These are phyloP conservation scores for Cordyceps militaris DNA, from an alignment of 2,329 filamentous ascomycete species.

Conservation along the genomic window DNA sequence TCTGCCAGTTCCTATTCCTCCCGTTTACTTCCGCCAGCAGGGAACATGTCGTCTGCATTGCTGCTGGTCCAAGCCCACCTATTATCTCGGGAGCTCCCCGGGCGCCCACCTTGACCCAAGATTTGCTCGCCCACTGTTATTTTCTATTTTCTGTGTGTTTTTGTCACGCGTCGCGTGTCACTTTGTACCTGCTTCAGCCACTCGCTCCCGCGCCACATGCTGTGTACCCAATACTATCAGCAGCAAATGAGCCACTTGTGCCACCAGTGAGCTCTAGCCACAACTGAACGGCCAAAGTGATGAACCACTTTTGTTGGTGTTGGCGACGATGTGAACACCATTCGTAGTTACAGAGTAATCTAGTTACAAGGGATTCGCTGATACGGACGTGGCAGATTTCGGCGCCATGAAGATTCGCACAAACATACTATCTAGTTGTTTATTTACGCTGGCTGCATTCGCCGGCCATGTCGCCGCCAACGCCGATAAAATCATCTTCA, in stretches of 20 bases:
- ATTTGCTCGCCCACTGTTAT: conserved; percentile 5
- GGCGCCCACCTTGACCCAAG: neutral
- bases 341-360: too few relatives aligned
- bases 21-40: neutral
- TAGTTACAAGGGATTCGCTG: neutral
- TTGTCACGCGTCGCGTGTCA: conserved; percentile 11
- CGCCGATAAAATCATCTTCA: conserved; percentile 86
- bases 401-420: neutral
- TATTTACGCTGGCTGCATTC: conserved; percentile 14
- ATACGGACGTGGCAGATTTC: neutral
- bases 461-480: conserved; percentile 49
- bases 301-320: too few relatives aligned
- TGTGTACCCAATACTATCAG: neutral
- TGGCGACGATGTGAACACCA: too few relatives aligned
- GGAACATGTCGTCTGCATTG: neutral
- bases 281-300: neutral
- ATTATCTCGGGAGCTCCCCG: conserved; percentile 13
- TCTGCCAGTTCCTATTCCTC: neutral
- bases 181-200: neutral
- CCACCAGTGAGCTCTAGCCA: neutral
- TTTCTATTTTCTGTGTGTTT: neutral
- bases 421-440: neutral
- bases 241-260: neutral
- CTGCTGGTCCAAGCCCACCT: neutral
- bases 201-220: neutral